Percentiles rank a stretch among this genome's conserved stretches.
Conservation (phyloP, 768 basidiomycete genomes). For the Butyriboletus loyo region DNA sequence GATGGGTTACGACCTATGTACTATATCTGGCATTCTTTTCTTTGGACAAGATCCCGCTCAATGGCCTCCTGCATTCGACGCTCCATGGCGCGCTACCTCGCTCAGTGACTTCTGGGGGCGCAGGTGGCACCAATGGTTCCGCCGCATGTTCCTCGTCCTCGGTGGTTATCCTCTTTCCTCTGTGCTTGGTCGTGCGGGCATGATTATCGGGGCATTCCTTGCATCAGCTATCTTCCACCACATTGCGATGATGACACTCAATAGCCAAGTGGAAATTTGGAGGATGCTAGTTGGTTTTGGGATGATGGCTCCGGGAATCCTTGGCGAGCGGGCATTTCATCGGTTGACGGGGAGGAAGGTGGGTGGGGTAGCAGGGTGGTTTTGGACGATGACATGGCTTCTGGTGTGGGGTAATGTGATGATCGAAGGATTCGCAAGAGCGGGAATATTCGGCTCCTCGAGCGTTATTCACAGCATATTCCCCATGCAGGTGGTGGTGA, state of each 20-base stretch:
- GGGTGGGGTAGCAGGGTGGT: slow-evolving; percentile 30
- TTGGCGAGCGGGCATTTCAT: slow-evolving; percentile 40
- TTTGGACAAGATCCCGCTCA: slow-evolving; percentile 27
- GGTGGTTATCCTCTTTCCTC: slow-evolving; percentile 30
- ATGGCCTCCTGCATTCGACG: slow-evolving; percentile 34
- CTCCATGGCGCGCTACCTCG: slow-evolving; percentile 37
- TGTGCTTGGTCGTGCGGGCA: slow-evolving; percentile 47
- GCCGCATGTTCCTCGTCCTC: slow-evolving; percentile 28
- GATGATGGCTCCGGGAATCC: slow-evolving; percentile 49
- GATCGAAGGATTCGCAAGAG: slow-evolving; percentile 20
- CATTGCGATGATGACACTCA: slow-evolving; percentile 48
- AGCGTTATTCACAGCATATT: slow-evolving; percentile 4
- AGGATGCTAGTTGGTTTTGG: slow-evolving; percentile 49
- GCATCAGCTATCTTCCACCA: slow-evolving; percentile 58
- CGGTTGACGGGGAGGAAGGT: slow-evolving; percentile 25
- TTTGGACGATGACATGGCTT: slow-evolving; percentile 35
- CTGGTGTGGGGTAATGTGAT: slow-evolving; percentile 22
- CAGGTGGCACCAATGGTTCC: slow-evolving; percentile 39
- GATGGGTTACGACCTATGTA: slow-evolving; percentile 25
- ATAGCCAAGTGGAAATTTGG: slow-evolving; percentile 41
- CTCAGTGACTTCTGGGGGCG: slow-evolving; percentile 36
- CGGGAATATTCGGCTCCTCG: slow-evolving; percentile 9
- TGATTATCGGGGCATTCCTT: slow-evolving; percentile 53
- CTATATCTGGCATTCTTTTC: slow-evolving; percentile 25
- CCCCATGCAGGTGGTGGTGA: slow-evolving; percentile 8